Conservation (phyloP, 345 rosid species). For the Camelina laxa region DNA sequence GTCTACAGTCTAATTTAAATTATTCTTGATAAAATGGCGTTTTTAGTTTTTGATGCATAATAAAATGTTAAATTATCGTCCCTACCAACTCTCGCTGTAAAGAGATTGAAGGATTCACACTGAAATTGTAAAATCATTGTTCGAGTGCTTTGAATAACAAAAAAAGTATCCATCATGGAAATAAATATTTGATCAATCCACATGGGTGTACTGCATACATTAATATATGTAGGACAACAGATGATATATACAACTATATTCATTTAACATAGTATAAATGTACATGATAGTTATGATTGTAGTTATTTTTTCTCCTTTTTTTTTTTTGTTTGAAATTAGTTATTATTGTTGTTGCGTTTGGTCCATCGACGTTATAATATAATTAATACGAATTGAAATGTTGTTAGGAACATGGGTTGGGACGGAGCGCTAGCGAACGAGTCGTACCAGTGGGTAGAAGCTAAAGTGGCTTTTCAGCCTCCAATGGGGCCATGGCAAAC, state of each 20-base stretch:
- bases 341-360: slow-evolving; percentile 5
- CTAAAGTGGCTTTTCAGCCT: slow-evolving; percentile 57
- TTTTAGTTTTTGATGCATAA: not conserved
- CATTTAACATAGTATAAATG: not conserved
- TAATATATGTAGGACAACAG: slow-evolving; percentile 6
- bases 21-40: too few species aligned
- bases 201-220: not conserved
- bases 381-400: slow-evolving; percentile 20
- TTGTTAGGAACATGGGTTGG: slow-evolving; percentile 57
- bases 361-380: not conserved
- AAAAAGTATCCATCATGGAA: not conserved
- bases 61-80: not conserved
- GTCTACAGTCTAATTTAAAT: too few species aligned
- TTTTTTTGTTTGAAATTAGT: too few species aligned
- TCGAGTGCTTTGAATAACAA: not conserved
- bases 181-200: slow-evolving; percentile 4
- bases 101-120: not conserved
- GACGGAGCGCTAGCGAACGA: slow-evolving; percentile 52
- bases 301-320: too few species aligned
- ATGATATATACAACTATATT: not conserved
- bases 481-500: slow-evolving; percentile 66
- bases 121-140: not conserved
- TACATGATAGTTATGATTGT: not conserved
- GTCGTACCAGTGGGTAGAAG: slow-evolving; percentile 72
- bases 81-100: not conserved